phyloP scores from a whole-genome alignment of 768 basidiomycete species.

The Amanita rubescens region DNA sequence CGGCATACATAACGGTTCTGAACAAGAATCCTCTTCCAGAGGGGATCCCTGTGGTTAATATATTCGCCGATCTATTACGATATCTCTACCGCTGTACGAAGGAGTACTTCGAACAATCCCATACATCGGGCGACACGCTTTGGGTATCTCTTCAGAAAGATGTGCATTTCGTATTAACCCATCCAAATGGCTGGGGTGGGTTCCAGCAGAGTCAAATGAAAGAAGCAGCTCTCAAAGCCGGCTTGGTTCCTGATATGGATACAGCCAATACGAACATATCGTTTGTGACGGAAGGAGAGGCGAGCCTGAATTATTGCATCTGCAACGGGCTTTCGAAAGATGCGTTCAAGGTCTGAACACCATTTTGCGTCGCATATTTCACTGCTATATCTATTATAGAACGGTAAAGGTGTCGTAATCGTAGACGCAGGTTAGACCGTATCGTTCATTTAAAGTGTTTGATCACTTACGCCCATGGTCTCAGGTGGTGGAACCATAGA shows the following conservation, averaged over 20 bases:
- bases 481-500: constrained; percentile 39
- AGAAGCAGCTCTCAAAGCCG: constrained; percentile 32
- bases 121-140: constrained; percentile 25
- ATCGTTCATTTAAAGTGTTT: not conserved
- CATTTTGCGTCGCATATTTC: not conserved
- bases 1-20: not conserved
- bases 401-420: constrained; percentile 29
- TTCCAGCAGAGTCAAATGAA: constrained; percentile 43
- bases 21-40: constrained; percentile 28
- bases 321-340: constrained; percentile 29
- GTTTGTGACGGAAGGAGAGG: too few relatives aligned
- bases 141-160: constrained; percentile 31
- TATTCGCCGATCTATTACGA: constrained; percentile 33
- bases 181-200: too few relatives aligned
- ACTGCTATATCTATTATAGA: constrained; percentile 5
- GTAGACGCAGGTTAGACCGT: constrained; percentile 32
- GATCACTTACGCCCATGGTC: not conserved
- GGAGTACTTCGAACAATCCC: constrained; percentile 32
- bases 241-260: constrained; percentile 28
- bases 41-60: constrained; percentile 22
- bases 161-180: constrained; percentile 37
- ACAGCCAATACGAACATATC: constrained; percentile 35
- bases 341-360: constrained; percentile 17
- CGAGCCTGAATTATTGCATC: constrained; percentile 47
- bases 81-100: constrained; percentile 32